A percentile compares a stretch with the other conserved stretches of the same genome.
These are phyloP conservation scores for Groenewaldozyma auringiensis DNA, from an alignment of 1,139 yeast genomes.

Conservation along the genomic window DNA sequence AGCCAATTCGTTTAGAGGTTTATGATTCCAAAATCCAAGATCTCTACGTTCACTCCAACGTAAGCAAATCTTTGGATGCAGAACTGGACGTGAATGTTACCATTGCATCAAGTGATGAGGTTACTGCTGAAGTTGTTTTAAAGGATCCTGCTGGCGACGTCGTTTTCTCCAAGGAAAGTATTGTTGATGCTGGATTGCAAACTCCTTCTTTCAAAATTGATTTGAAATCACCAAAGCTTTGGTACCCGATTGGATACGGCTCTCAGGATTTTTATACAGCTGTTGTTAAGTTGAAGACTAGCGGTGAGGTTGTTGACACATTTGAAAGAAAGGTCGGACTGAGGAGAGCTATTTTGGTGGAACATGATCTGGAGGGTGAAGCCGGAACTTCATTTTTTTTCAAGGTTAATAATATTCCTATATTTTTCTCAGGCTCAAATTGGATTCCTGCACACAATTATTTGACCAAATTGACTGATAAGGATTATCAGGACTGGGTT, in stretches of 20 bases:
- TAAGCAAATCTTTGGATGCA: slow-evolving; percentile 17
- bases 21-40: slow-evolving; percentile 21
- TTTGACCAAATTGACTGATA: slow-evolving; percentile 25
- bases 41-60: slow-evolving; percentile 17
- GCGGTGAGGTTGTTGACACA: background rate
- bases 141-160: slow-evolving; percentile 9
- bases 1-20: no score
- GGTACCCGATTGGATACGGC: slow-evolving; percentile 41
- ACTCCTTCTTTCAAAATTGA: no score
- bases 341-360: slow-evolving; percentile 35
- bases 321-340: slow-evolving; percentile 28
- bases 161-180: background rate
- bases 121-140: slow-evolving; percentile 10
- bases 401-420: slow-evolving; percentile 34
- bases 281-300: slow-evolving; percentile 17
- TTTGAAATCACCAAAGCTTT: slow-evolving; percentile 36
- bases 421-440: slow-evolving; percentile 36
- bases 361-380: slow-evolving; percentile 24
- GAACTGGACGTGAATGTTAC: no score
- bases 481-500: slow-evolving; percentile 34
- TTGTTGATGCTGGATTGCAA: background rate
- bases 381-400: slow-evolving; percentile 38
- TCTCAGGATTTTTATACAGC: slow-evolving; percentile 31
- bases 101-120: no score
- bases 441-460: slow-evolving; percentile 44